Evolutionary conservation across 2,329 filamentous ascomycete species (phyloP), one percentile per base, ranked within the genome.

Genomic region (Curvularia verruculosa): DNA sequence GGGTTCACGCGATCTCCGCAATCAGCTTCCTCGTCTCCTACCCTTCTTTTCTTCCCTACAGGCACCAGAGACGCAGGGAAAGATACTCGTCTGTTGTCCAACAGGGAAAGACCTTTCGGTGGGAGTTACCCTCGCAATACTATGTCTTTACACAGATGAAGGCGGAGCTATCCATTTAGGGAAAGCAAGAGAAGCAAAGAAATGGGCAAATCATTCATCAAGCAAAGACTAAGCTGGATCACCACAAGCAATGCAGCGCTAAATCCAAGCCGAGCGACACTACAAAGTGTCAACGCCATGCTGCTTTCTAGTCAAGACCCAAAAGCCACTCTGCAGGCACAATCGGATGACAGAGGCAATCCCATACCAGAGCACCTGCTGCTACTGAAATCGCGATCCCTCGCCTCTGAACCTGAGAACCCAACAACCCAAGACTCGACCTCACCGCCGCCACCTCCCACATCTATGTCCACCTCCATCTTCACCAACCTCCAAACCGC

Each of bases 271-370:
- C 83, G 95, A 34, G 84, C 90, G 21, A 97, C 93, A 0, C 79
- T 98, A 36, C 93, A 97, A 76, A 94, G 91, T 65, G 89, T 98
- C 5, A 97, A 98, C 76, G 90, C 90, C 53, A 96, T 91, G 69
- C 78, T 98, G 49, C 94, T 98, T 87, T 13, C 59, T 39, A 55
- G 40, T 12, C 41, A 54, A 9, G 46, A 59, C 15, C 52, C 43
- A 31, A 59, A 54, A 56, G 43, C 50, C 8, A 9, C 6, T n/a
- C 21, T 26, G 2, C 10, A 4, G 3, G 29, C 37, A 21, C 28
- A 19, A 21, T 1, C n/a, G 8, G 19, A 43, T 50, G 41, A 19
- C 9, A 53, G 19, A 3, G 19, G 3, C 18, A 43, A 37, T 24
- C 15, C n/a, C 15, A 26, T 15, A 34, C 31, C 31, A 18, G 1